Conservation (phyloP, 2,329 filamentous ascomycete genomes). For the Lasiodiplodia theobromae region DNA sequence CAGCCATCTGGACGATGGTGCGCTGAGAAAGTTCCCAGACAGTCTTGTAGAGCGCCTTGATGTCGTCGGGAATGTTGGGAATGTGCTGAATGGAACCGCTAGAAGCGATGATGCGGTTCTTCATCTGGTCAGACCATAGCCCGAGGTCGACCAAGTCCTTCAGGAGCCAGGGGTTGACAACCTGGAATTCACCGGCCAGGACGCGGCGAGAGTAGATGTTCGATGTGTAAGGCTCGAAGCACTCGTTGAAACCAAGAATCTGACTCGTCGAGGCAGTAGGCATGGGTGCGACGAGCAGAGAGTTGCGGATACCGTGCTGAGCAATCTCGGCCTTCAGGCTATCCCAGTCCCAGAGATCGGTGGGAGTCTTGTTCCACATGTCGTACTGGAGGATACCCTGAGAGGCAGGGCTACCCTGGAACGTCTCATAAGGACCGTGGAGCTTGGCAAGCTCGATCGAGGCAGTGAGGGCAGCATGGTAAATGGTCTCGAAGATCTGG, state of each 20-base stretch:
- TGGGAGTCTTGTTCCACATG: conserved; percentile 96
- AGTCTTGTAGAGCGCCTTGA: conserved; percentile 98
- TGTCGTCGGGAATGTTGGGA: conserved; percentile 92
- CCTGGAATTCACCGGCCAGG: conserved; percentile 97
- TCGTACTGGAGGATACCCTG: conserved; percentile 97
- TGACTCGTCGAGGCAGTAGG: conserved; percentile 96
- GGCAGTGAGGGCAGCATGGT: conserved; percentile 90
- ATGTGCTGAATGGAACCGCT: conserved; percentile 96
- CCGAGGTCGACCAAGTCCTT: conserved; percentile 98
- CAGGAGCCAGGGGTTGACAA: conserved; percentile 98
- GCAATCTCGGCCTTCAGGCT: conserved; percentile 88
- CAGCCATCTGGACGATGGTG: conserved; percentile 95
- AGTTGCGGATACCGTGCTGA: conserved; percentile 93
- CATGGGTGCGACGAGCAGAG: conserved; percentile 94
- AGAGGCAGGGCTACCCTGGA: conserved; percentile 91
- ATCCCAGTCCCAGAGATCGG: conserved; percentile 96
- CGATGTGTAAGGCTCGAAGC: conserved; percentile 99
- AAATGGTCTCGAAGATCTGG: conserved; percentile 99
- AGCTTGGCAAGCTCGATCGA: conserved; percentile 86
- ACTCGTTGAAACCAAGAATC: conserved; percentile 99
- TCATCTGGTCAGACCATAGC: conserved; percentile 99
- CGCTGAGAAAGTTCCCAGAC: conserved; percentile 99
- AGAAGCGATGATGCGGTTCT: conserved; percentile 99
- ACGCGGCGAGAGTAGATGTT: conserved; percentile 99
- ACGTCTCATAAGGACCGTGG: conserved; percentile 85